phyloP scores from a whole-genome alignment of 2,329 filamentous ascomycete genomes.

The Alternaria sp. region DNA sequence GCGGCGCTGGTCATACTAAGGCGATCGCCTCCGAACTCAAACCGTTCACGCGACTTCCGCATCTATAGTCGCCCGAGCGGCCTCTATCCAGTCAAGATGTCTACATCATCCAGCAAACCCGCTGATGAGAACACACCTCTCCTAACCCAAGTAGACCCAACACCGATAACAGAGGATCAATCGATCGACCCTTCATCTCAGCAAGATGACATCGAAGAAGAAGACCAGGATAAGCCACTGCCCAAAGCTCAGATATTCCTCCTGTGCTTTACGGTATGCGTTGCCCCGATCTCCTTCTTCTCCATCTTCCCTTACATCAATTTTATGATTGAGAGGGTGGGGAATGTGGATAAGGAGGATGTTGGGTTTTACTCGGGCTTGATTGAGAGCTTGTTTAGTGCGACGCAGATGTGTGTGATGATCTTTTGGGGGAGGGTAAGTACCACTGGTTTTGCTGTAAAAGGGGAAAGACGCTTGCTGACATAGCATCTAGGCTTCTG shows the following conservation, averaged over 20 bases:
- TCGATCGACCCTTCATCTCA: slow-evolving; percentile 1
- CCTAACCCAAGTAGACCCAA: slow-evolving; percentile 24
- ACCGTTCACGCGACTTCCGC: neutral
- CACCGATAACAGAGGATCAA: slow-evolving; percentile 17
- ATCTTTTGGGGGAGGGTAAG: slow-evolving; percentile 65
- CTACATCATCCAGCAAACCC: neutral
- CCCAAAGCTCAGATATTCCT: slow-evolving; percentile 65
- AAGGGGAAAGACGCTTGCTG: neutral
- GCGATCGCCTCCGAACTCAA: neutral
- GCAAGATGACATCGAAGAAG: neutral
- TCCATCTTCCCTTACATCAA: slow-evolving; percentile 82
- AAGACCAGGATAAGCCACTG: slow-evolving; percentile 34
- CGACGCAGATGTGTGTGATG: slow-evolving; percentile 80
- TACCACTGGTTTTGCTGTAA: neutral
- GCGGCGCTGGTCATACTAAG: neutral
- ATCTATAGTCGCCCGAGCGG: neutral
- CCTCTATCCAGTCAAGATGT: neutral
- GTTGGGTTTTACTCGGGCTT: slow-evolving; percentile 81
- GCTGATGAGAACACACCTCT: slow-evolving; percentile 41
- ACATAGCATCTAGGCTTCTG: slow-evolving; percentile 56
- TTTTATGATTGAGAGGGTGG: slow-evolving; percentile 74
- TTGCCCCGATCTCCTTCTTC: slow-evolving; percentile 84
- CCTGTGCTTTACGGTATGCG: slow-evolving; percentile 73
- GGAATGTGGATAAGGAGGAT: slow-evolving; percentile 66
- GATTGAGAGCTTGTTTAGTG: slow-evolving; percentile 73